Conservation (phyloP, 73 alveolate genomes). For the Durusdinium trenchii region DNA sequence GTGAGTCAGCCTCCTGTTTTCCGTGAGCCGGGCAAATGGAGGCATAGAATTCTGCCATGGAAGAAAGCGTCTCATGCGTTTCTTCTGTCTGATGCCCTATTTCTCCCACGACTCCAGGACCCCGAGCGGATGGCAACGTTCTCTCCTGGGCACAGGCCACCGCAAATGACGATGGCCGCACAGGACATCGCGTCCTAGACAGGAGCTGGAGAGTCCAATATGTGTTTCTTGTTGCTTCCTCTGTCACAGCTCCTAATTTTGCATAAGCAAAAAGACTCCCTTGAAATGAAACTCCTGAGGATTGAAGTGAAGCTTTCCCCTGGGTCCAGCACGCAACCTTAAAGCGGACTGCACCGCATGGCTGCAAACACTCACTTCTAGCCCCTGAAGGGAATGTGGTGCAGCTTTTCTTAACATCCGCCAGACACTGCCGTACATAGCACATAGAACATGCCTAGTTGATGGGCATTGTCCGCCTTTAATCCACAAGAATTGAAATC, state of each 20-base stretch:
- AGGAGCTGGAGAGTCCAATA: background rate
- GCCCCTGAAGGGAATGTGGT: too few species aligned
- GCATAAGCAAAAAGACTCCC: background rate
- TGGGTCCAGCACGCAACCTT: constrained; percentile 78
- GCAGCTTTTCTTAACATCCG: too few species aligned
- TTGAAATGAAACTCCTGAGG: constrained; percentile 70
- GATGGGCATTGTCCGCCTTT: too few species aligned
- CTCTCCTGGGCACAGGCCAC: constrained; percentile 97
- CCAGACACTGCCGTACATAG: too few species aligned
- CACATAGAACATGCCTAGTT: too few species aligned
- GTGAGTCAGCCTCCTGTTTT: background rate
- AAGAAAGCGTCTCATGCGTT: too few species aligned
- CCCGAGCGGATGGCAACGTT: constrained; percentile 63
- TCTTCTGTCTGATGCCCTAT: background rate
- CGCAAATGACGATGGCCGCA: constrained; percentile 97
- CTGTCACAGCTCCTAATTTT: background rate
- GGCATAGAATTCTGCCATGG: too few species aligned
- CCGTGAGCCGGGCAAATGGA: background rate
- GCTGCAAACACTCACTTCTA: too few species aligned
- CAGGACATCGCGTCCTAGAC: constrained; percentile 66
- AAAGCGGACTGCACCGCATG: background rate
- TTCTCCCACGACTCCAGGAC: background rate
- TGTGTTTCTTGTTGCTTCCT: background rate
- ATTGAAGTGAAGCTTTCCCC: constrained; percentile 49
- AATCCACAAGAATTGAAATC: too few species aligned